Conservation (phyloP, 306 rosid genomes). For the Gastrolobium bilobum region DNA sequence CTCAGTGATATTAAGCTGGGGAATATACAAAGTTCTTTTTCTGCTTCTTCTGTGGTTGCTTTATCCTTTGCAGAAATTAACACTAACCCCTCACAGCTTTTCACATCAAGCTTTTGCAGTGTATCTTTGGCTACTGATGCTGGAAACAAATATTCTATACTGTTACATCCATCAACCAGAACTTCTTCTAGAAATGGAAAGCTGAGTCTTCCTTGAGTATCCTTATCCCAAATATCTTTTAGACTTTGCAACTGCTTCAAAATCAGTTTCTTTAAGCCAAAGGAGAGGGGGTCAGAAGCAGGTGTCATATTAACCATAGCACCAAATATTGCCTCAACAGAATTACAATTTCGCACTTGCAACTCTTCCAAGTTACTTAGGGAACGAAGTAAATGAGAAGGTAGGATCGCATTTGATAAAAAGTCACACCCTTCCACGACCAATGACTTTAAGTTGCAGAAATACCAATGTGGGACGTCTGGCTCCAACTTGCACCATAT, state of each 20-base stretch:
- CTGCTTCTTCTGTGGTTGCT: too few species aligned
- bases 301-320: too few species aligned
- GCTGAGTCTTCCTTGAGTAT: background rate
- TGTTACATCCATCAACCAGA: background rate
- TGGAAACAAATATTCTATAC: slow-evolving; percentile 11
- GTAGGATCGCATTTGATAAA: background rate
- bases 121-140: too few species aligned
- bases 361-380: background rate
- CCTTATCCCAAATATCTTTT: background rate
- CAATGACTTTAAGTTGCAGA: background rate
- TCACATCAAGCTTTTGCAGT: too few species aligned
- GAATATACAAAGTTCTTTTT: too few species aligned
- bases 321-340: slow-evolving; percentile 16
- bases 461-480: background rate
- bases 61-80: too few species aligned
- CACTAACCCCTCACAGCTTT: too few species aligned
- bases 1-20: background rate
- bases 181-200: background rate
- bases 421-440: too few species aligned
- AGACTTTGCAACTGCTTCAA: background rate
- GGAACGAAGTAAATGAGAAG: background rate
- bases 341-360: background rate
- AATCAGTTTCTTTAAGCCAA: background rate
- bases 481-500: background rate
- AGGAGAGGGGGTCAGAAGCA: too few species aligned